Conservation (phyloP, 441 rosid genomes). For the Biscutella laevigata region DNA sequence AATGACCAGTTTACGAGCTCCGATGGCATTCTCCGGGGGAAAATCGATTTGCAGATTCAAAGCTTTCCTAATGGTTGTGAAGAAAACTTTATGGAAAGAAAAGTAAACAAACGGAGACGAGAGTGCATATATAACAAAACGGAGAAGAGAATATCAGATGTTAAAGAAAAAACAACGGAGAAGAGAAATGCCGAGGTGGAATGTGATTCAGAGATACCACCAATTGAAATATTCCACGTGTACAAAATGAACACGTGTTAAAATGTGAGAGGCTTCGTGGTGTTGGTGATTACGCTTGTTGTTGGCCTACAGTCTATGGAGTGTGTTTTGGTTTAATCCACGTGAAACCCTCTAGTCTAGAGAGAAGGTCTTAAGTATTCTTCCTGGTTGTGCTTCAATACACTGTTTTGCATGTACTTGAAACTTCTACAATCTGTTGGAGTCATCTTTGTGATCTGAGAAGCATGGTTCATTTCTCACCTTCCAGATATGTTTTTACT, state of each 20-base stretch:
- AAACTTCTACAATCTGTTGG: too few relatives aligned
- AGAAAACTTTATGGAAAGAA: conserved; percentile 4
- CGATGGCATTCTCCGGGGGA: conserved; percentile 33
- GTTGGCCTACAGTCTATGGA: conserved; percentile 17
- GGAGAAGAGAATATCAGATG: too few relatives aligned
- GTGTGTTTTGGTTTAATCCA: not conserved
- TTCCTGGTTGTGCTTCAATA: too few relatives aligned
- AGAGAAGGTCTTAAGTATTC: not conserved
- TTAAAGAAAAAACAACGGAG: not conserved
- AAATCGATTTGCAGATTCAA: conserved; percentile 14
- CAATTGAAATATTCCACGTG: conserved; percentile 29
- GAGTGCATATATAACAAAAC: too few relatives aligned
- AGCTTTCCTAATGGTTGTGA: conserved; percentile 12
- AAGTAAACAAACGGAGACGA: not conserved
- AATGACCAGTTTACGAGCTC: conserved; percentile 26
- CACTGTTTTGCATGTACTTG: too few relatives aligned
- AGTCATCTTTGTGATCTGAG: too few relatives aligned
- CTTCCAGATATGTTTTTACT: too few relatives aligned
- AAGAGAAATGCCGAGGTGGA: conserved; percentile 20
- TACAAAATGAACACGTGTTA: conserved; percentile 37
- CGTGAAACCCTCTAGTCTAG: not conserved
- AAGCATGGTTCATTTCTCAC: too few relatives aligned
- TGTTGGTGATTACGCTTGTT: conserved; percentile 26
- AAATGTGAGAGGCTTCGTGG: conserved; percentile 23
- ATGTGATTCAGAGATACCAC: not conserved